Evolutionary conservation across 169 alveolate species (phyloP), one percentile per base, ranked within the genome.

Genomic region (Plasmodium reichenowi): DNA sequence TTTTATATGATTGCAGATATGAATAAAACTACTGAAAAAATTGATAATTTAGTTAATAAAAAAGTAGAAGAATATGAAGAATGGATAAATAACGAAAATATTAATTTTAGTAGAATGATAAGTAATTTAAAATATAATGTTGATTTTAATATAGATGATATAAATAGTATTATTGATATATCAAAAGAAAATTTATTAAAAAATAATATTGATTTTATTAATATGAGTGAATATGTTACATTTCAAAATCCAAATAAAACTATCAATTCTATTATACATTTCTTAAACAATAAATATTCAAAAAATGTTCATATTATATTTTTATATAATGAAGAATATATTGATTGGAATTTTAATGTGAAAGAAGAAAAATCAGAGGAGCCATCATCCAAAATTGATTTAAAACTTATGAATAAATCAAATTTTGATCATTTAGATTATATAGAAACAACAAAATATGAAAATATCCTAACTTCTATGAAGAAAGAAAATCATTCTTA

Each of bases 1-100:
- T 83, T 67, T 54, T 83, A 83, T 48, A 67, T 83, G 80, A 58
- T 70, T 67, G 68, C 91, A 56, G 91, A 83, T 83, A 83, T 83
- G 83, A 68, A 68, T 72, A 83, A 58, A 83, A 83, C 83, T 45
- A 83, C 68, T 83, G 85, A 58, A 56, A 83, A 83, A 83, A 67
- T 83, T 12, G 72, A 56, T n/a, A 22, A 68, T 20, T 32, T 68
- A 59, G 59, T 83, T 32, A 68, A 83, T 68, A 83, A 83, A 56
- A 83, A 83, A 15, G 72, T 83, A n/a, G 10, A 68, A 12, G 91
- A 68, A 68, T 83, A 45, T 50, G 45, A 63, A 10, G 91, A 83
- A 68, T 83, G 91, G 91, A 63, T 83, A 4, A 68, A 32, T 54
- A 2, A 56, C 24, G 83, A 68, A 83, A 83, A 83, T 83, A 15